Conservation (phyloP, 495 filamentous ascomycete species). For the Rusavskia elegans region DNA sequence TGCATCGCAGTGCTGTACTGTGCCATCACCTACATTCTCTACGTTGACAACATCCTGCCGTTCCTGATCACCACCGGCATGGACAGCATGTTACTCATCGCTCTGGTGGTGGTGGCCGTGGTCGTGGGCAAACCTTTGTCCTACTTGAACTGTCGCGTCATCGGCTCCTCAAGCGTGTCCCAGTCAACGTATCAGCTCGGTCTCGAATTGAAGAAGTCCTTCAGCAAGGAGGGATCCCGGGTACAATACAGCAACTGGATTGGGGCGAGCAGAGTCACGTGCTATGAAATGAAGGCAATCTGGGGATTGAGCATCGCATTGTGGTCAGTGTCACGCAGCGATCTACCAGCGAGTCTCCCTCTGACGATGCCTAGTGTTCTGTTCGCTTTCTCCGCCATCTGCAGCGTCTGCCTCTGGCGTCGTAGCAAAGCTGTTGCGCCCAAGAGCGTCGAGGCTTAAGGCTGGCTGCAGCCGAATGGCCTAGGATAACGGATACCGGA, state of each 20-base stretch:
- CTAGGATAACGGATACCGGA: neutral
- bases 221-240: slow-evolving; percentile 24
- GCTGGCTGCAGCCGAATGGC: slow-evolving; percentile 8
- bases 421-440: slow-evolving; percentile 26
- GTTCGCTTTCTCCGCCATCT: slow-evolving; percentile 48
- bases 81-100: slow-evolving; percentile 54
- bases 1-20: slow-evolving; percentile 65
- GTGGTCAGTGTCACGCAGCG: slow-evolving; percentile 34
- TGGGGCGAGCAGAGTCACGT: slow-evolving; percentile 50
- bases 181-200: slow-evolving; percentile 30
- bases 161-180: slow-evolving; percentile 24
- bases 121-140: slow-evolving; percentile 69
- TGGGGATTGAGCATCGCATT: slow-evolving; percentile 81
- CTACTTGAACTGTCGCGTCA: slow-evolving; percentile 52
- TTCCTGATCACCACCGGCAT: slow-evolving; percentile 47
- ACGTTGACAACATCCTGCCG: slow-evolving; percentile 57
- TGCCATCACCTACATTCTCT: slow-evolving; percentile 59
- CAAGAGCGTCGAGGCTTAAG: slow-evolving; percentile 21
- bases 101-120: slow-evolving; percentile 52
- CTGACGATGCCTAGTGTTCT: slow-evolving; percentile 34
- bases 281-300: slow-evolving; percentile 72
- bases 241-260: slow-evolving; percentile 46
- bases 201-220: slow-evolving; percentile 23
- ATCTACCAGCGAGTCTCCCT: neutral
- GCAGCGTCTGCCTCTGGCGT: slow-evolving; percentile 42